phyloP scores from a whole-genome alignment of 129 eudicot species.

The Artemisia argyi region DNA sequence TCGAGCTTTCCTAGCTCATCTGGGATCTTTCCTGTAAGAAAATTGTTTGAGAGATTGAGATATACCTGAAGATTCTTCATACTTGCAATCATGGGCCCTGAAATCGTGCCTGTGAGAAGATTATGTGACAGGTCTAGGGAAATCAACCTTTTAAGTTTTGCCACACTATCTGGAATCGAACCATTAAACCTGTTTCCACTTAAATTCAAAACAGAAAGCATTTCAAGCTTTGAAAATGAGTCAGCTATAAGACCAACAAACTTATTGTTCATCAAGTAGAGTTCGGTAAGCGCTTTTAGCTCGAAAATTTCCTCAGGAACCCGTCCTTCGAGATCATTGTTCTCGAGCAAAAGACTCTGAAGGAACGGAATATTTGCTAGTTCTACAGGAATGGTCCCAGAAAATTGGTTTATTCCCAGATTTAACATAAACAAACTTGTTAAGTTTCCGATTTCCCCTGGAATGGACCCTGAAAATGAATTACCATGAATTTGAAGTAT shows the following conservation, averaged over 20 bases:
- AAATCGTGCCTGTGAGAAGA: slow-evolving; percentile 52
- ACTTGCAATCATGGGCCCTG: slow-evolving; percentile 47
- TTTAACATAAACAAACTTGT: slow-evolving; percentile 40
- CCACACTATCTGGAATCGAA: slow-evolving; percentile 49
- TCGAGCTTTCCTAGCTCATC: slow-evolving; percentile 58
- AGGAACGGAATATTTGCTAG: slow-evolving; percentile 54
- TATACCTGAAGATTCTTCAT: slow-evolving; percentile 58
- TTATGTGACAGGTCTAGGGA: slow-evolving; percentile 67
- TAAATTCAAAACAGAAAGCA: slow-evolving; percentile 57
- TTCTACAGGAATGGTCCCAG: slow-evolving; percentile 62
- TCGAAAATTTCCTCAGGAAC: slow-evolving; percentile 59
- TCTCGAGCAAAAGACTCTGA: slow-evolving; percentile 50
- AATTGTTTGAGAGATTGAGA: slow-evolving; percentile 67
- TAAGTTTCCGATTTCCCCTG: slow-evolving; percentile 63
- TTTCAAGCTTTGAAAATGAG: slow-evolving; percentile 50
- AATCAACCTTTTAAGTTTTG: slow-evolving; percentile 36
- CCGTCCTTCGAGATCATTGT: slow-evolving; percentile 65
- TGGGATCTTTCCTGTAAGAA: slow-evolving; percentile 58
- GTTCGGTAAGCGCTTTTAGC: slow-evolving; percentile 50
- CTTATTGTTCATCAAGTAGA: slow-evolving; percentile 49
- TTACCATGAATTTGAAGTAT: slow-evolving; percentile 34
- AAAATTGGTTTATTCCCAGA: slow-evolving; percentile 44
- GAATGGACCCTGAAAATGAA: slow-evolving; percentile 55
- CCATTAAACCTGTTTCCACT: slow-evolving; percentile 71
- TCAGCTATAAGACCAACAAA: slow-evolving; percentile 53